phyloP scores from a whole-genome alignment of 257 asterid species.

The Cruciata laevipes region DNA sequence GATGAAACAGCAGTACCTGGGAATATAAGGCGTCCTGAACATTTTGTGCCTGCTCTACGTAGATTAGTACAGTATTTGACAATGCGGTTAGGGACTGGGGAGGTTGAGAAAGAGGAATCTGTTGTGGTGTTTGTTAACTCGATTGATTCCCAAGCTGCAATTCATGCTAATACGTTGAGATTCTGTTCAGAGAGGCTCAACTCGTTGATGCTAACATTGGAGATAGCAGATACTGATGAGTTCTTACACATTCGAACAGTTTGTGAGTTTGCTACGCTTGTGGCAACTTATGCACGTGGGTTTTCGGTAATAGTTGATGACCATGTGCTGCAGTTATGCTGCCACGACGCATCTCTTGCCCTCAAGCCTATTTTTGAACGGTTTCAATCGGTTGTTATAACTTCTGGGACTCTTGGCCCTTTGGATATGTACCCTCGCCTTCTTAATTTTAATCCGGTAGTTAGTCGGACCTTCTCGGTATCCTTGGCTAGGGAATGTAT shows the following conservation, averaged over 20 bases:
- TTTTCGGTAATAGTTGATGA: constrained; percentile 91
- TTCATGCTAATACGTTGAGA: constrained; percentile 78
- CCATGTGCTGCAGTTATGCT: constrained; percentile 96
- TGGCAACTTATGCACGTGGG: constrained; percentile 83
- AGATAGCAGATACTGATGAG: constrained; percentile 91
- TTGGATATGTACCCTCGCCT: constrained; percentile 97
- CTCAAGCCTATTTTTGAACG: constrained; percentile 96
- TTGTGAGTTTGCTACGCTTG: constrained; percentile 91
- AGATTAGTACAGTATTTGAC: constrained; percentile 79
- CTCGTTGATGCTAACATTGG: constrained; percentile 81
- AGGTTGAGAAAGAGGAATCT: constrained; percentile 93
- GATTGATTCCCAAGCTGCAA: constrained; percentile 75
- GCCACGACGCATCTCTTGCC: constrained; percentile 99
- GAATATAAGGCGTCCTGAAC: constrained; percentile 94
- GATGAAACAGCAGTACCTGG: constrained; percentile 96
- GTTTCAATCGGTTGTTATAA: constrained; percentile 91
- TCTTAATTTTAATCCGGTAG: constrained; percentile 85
- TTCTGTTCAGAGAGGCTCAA: constrained; percentile 92
- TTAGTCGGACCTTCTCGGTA: constrained; percentile 88
- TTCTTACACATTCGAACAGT: constrained; percentile 80
- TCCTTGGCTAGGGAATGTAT: constrained; percentile 97
- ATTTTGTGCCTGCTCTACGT: constrained; percentile 79
- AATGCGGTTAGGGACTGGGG: constrained; percentile 64
- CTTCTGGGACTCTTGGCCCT: constrained; percentile 97
- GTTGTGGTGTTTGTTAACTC: constrained; percentile 87